phyloP scores from a whole-genome alignment of 2,329 filamentous ascomycete species.

The Colletotrichum acutatum region DNA sequence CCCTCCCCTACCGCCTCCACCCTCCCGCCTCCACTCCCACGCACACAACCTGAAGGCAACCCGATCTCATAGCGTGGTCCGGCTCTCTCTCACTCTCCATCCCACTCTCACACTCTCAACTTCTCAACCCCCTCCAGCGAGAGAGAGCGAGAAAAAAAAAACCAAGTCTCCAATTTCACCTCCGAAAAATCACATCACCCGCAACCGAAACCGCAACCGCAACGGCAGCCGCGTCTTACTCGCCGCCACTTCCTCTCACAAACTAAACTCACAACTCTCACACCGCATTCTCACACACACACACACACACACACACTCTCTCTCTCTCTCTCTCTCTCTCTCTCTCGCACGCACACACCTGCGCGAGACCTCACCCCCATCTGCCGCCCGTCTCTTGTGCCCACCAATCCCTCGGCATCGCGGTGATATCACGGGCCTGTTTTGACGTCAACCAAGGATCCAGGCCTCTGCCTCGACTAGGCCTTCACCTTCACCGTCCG shows the following conservation, averaged over 20 bases:
- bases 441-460: constrained; percentile 29
- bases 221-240: constrained; percentile 8
- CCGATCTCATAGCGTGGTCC: constrained; percentile 19
- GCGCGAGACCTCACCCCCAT: constrained; percentile 1
- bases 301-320: not conserved
- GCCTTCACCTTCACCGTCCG: constrained; percentile 17
- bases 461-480: constrained; percentile 36
- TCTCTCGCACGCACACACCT: not conserved
- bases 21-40: constrained; percentile 26
- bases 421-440: constrained; percentile 30
- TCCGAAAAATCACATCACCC: constrained; percentile 32
- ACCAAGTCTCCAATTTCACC: constrained; percentile 35
- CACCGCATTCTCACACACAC: not conserved
- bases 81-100: constrained; percentile 13
- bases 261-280: constrained; percentile 12
- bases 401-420: constrained; percentile 16
- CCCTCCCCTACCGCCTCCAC: constrained; percentile 12
- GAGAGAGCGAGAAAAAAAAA: constrained; percentile 7
- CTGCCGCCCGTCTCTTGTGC: constrained; percentile 6
- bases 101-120: constrained; percentile 24
- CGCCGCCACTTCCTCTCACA: constrained; percentile 21
- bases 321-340: not conserved
- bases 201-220: constrained; percentile 14
- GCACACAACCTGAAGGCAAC: constrained; percentile 6
- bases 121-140: constrained; percentile 20